Evolutionary conservation across 106 monocot genomes (phyloP).

Genomic region (Cymbidium sinense): DNA sequence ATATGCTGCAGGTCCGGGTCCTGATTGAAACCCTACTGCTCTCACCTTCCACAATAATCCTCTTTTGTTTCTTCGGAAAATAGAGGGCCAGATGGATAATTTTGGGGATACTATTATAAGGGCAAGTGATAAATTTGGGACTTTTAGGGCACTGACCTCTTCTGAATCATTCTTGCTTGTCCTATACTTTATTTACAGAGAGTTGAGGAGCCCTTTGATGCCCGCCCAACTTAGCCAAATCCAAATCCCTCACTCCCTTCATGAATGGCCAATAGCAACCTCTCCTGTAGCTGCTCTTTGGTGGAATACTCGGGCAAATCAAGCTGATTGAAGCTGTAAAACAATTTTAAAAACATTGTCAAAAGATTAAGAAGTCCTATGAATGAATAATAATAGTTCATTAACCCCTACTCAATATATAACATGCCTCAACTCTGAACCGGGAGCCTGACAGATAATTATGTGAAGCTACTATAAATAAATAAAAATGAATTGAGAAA

Average conservation of each 20-base stretch:
- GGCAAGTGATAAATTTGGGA: background rate
- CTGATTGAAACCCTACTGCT: background rate
- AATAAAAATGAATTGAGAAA: no score
- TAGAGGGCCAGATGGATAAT: background rate
- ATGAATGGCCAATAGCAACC: constrained; percentile 84
- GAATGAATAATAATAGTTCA: background rate
- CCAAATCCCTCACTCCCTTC: constrained; percentile 96
- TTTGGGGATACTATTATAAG: background rate
- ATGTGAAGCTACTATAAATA: no score
- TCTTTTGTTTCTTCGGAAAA: background rate
- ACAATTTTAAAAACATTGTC: background rate
- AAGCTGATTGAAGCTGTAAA: constrained; percentile 81
- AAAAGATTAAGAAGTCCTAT: background rate
- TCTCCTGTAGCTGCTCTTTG: constrained; percentile 82
- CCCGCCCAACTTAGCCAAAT: constrained; percentile 42
- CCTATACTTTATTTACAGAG: constrained; percentile 32
- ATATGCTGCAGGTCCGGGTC: background rate
- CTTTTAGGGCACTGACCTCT: background rate
- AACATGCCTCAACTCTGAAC: background rate
- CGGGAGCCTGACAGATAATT: no score
- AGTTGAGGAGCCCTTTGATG: background rate
- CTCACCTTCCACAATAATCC: background rate
- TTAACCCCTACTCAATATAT: background rate
- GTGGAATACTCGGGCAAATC: constrained; percentile 94
- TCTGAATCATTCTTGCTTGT: constrained; percentile 7